A percentile compares a stretch with the other conserved stretches of the same genome.
Conservation (phyloP, 805 yeast genomes). For the Scheffersomyces coipomensis region DNA sequence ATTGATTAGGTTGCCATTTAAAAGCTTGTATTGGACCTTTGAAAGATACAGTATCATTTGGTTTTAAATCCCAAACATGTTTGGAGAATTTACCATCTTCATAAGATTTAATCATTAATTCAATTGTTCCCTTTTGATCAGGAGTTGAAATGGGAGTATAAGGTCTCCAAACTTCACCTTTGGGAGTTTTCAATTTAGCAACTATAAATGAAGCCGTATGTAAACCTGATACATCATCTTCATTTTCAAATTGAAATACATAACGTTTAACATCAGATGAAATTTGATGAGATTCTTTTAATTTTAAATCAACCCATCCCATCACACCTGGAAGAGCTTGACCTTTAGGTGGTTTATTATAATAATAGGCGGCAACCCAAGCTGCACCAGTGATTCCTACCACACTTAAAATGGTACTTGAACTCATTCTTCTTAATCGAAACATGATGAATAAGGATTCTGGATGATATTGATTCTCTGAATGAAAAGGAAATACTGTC, state of each 20-base stretch:
- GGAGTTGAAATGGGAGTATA: slow-evolving; percentile 87
- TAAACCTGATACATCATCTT: slow-evolving; percentile 72
- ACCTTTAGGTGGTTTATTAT: background rate
- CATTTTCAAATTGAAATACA: slow-evolving; percentile 75
- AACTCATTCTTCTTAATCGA: too few relatives aligned
- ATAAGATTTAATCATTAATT: slow-evolving; percentile 79
- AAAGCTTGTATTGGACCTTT: slow-evolving; percentile 90
- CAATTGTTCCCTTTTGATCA: slow-evolving; percentile 75
- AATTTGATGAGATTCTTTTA: slow-evolving; percentile 69
- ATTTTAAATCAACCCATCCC: slow-evolving; percentile 9
- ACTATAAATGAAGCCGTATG: slow-evolving; percentile 88
- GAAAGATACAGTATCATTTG: slow-evolving; percentile 75
- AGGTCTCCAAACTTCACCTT: slow-evolving; percentile 75
- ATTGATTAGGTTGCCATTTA: slow-evolving; percentile 75
- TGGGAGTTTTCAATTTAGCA: slow-evolving; percentile 30
- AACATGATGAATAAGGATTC: too few relatives aligned
- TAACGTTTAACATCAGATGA: slow-evolving; percentile 79
- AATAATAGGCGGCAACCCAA: background rate
- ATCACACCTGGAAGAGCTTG: background rate
- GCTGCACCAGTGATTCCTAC: background rate
- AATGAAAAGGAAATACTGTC: too few relatives aligned
- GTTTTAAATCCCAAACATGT: slow-evolving; percentile 61
- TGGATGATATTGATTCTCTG: too few relatives aligned
- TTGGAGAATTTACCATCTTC: slow-evolving; percentile 81
- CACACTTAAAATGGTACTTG: background rate